A percentile compares a stretch with the other conserved stretches of the same genome.
Evolutionary conservation across 768 basidiomycete genomes (phyloP).

Genomic region (Podaxis sp.): DNA sequence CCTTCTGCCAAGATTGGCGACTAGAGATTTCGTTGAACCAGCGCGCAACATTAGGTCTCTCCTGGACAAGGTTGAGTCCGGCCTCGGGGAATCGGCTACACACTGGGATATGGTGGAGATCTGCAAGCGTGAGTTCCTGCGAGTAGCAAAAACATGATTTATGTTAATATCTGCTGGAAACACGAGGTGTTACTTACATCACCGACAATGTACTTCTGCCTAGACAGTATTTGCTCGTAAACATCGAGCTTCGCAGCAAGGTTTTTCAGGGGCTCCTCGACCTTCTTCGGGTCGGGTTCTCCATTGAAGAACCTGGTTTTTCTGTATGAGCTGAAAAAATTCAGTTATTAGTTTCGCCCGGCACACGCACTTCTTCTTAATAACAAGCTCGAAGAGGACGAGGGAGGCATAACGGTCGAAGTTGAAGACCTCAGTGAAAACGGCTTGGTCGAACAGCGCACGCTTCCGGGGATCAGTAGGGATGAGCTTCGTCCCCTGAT

Average conservation of each 20-base stretch:
- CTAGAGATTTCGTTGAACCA: conserved; percentile 34
- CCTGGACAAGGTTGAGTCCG: conserved; percentile 28
- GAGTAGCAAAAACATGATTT: not conserved
- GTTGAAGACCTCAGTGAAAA: conserved; percentile 43
- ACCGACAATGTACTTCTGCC: conserved; percentile 45
- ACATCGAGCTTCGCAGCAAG: conserved; percentile 37
- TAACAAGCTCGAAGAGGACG: conserved; percentile 43
- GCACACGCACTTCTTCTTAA: conserved; percentile 39
- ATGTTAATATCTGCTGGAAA: not conserved
- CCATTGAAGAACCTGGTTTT: conserved; percentile 21
- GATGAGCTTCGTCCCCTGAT: conserved; percentile 44
- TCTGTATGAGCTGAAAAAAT: not conserved
- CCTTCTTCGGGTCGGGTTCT: conserved; percentile 18
- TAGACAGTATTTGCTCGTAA: conserved; percentile 46
- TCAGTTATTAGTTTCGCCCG: not conserved
- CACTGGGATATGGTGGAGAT: conserved; percentile 46
- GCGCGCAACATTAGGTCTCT: conserved; percentile 41
- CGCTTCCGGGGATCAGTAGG: conserved; percentile 35
- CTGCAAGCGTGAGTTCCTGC: conserved; percentile 42
- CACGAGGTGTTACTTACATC: conserved; percentile 25
- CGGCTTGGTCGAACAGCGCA: conserved; percentile 39
- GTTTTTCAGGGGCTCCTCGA: conserved; percentile 18
- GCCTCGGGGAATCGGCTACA: conserved; percentile 18
- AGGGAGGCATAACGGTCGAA: conserved; percentile 36
- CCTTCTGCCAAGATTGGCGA: conserved; percentile 47